Percentiles rank a stretch among this genome's conserved stretches.
phyloP scores from a whole-genome alignment of 805 yeast genomes.

The Cyberlindnera petersonii region DNA sequence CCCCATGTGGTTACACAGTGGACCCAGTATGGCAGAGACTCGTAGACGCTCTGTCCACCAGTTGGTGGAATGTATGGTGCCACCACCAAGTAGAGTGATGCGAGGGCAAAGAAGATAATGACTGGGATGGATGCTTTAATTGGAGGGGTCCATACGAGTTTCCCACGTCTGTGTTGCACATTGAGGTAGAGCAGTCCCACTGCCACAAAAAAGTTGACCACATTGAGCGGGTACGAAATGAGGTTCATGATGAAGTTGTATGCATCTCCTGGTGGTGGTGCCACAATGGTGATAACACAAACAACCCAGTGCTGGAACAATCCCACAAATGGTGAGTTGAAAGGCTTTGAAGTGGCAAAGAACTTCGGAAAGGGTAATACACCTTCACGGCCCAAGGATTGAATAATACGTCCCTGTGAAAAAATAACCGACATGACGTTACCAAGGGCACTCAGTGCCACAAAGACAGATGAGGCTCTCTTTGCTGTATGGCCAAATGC shows the following conservation, averaged over 20 bases:
- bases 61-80: constrained; percentile 81
- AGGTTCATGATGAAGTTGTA: constrained; percentile 76
- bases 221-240: constrained; percentile 77
- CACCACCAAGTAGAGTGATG: constrained; percentile 62
- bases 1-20: constrained; percentile 85
- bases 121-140: constrained; percentile 64
- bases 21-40: constrained; percentile 67
- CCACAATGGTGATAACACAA: constrained; percentile 67
- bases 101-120: constrained; percentile 55
- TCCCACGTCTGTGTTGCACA: constrained; percentile 47
- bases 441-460: constrained; percentile 77
- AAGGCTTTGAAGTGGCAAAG: constrained; percentile 69
- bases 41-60: constrained; percentile 62
- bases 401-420: constrained; percentile 77
- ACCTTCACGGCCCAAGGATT: constrained; percentile 81
- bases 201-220: constrained; percentile 64
- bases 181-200: constrained; percentile 58
- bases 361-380: constrained; percentile 68
- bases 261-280: constrained; percentile 87
- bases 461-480: constrained; percentile 72
- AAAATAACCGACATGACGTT: constrained; percentile 77
- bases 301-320: constrained; percentile 73
- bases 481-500: constrained; percentile 69
- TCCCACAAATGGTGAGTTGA: constrained; percentile 70
- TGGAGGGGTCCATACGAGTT: constrained; percentile 64